A percentile compares a stretch with the other conserved stretches of the same genome.
These are phyloP conservation scores for Parafenestella ontariensis DNA, from an alignment of 2,329 filamentous ascomycete species.

Conservation along the genomic window DNA sequence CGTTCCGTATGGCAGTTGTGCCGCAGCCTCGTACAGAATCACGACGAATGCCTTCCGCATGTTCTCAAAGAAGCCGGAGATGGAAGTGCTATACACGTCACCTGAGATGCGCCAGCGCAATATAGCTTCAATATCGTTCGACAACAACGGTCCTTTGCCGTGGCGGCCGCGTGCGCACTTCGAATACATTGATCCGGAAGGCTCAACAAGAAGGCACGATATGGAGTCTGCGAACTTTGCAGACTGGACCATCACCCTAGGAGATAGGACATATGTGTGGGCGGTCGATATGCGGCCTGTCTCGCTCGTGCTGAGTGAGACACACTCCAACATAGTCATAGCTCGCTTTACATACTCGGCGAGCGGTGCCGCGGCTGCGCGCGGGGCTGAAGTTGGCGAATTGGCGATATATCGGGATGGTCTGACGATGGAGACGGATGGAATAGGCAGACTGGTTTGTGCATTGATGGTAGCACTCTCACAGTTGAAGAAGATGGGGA, in stretches of 20 bases:
- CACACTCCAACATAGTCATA: constrained; percentile 22
- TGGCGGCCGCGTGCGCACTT: constrained; percentile 45
- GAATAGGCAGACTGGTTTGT: constrained; percentile 37
- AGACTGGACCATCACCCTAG: constrained; percentile 33
- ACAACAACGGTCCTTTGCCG: constrained; percentile 38
- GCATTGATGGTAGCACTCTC: constrained; percentile 34
- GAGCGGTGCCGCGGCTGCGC: constrained; percentile 31
- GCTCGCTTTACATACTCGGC: constrained; percentile 42
- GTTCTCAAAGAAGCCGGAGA: constrained; percentile 45
- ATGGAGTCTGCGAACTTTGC: constrained; percentile 44
- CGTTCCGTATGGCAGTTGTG: constrained; percentile 20
- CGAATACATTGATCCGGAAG: constrained; percentile 15
- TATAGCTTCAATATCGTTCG: constrained; percentile 36
- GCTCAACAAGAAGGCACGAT: constrained; percentile 14
- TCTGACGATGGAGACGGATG: constrained; percentile 28
- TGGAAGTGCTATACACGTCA: constrained; percentile 34
- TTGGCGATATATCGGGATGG: constrained; percentile 34
- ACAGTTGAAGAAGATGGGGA: constrained; percentile 40
- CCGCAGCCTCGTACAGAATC: constrained; percentile 34
- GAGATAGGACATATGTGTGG: constrained; percentile 33
- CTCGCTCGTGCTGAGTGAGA: constrained; percentile 31
- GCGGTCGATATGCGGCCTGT: constrained; percentile 29
- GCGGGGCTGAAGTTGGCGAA: constrained; percentile 39
- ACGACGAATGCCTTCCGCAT: constrained; percentile 30
- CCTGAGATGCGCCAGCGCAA: constrained; percentile 25